Percentiles rank a stretch among this genome's conserved stretches.
phyloP scores from a whole-genome alignment of 2,329 filamentous ascomycete species.

The Xylaria arbuscula region DNA sequence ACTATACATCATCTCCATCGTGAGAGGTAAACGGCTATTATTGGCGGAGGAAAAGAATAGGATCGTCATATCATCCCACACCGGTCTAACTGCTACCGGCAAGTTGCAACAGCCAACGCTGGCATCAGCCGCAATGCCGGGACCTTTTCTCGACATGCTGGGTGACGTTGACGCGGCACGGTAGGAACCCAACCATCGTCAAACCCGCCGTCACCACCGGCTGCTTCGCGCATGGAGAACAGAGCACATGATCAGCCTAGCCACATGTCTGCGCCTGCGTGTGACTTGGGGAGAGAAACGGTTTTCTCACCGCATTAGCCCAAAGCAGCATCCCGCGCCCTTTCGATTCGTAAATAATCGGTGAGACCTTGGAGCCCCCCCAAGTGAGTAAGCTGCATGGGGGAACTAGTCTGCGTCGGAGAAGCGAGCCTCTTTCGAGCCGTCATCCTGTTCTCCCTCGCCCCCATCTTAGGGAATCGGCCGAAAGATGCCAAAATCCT shows the following conservation, averaged over 20 bases:
- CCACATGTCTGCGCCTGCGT: constrained; percentile 32
- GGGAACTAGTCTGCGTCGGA: not conserved
- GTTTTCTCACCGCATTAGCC: constrained; percentile 36
- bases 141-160: constrained; percentile 9
- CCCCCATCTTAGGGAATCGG: constrained; percentile 21
- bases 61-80: constrained; percentile 9
- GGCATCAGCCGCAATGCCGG: constrained; percentile 32
- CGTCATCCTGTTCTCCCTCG: constrained; percentile 4
- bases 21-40: not conserved
- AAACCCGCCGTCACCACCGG: constrained; percentile 15
- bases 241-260: constrained; percentile 37
- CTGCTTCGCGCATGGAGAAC: constrained; percentile 32
- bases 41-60: constrained; percentile 8
- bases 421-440: constrained; percentile 15
- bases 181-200: constrained; percentile 13
- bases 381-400: constrained; percentile 31
- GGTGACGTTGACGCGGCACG: constrained; percentile 12
- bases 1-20: not conserved
- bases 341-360: constrained; percentile 11
- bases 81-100: constrained; percentile 4
- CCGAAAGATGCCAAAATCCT: not conserved
- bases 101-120: not conserved
- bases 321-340: constrained; percentile 19
- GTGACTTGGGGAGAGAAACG: constrained; percentile 18
- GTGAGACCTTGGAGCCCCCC: constrained; percentile 16